Evolutionary conservation across 495 filamentous ascomycete genomes (phyloP), one percentile per base, ranked within the genome.

Genomic region (Penicillium fimorum): DNA sequence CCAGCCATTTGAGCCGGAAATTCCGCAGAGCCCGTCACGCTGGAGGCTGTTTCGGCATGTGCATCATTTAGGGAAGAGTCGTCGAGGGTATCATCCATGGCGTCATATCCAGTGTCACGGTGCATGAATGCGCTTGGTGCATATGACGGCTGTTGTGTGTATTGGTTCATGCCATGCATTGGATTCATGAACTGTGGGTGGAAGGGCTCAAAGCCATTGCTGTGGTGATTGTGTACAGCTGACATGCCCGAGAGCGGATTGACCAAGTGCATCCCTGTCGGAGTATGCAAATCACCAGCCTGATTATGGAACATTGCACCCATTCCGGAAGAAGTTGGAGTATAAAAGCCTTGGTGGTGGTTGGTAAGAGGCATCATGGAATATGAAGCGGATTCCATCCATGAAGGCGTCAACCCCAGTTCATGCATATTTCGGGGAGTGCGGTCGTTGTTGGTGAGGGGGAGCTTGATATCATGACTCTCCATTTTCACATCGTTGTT

Each of bases 271-370:
- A 89, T 79, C 18, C 82, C 81, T 18, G 84, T 84, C 10, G 93
- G 92, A 5, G 93, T 96, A 63, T 96, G 93, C 27, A 97, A 80
- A 67, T 97, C 94, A 30, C 93, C 90, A 24, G 91, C 88, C 68
- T 92, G 88, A 55, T 78, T 84, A 68, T 94, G 91, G 58, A 90
- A 95, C 43, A 91, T 67, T 3, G 88, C 85, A 62, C 89, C 92
- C 43, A 87, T 85, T n/a, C 88, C 90, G 30, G 87, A 88, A 3
- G 91, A 90, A 1, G 90, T 95, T 2, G 92, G 92, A 0, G 90
- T 92, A 68, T 95, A 96, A 70, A 95, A 92, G 20, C 87, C 87
- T 24, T 87, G 84, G 38, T 85, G 82, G 51, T 96, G 91, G 62
- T 86, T 89, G 55, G 85, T 86, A 58, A 94, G 88, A 42, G 78